phyloP scores from a whole-genome alignment of 2,329 filamentous ascomycete species.

The Ceratocystis huliohia region DNA sequence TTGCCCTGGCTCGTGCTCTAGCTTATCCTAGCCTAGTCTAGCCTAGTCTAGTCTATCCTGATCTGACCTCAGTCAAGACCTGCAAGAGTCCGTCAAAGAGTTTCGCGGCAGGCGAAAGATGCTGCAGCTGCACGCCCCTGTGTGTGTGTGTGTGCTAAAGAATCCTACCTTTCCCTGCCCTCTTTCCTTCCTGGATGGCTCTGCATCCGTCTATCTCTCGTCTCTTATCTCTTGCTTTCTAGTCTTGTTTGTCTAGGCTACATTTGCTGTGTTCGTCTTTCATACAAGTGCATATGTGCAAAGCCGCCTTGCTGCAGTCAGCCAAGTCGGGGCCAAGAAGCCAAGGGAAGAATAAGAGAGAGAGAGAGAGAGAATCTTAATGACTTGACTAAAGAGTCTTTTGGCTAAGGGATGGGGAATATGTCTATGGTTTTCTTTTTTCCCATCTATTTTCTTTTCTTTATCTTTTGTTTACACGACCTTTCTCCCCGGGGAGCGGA shows the following conservation, averaged over 20 bases:
- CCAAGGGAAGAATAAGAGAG: neutral
- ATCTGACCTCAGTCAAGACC: neutral
- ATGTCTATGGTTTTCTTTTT: neutral
- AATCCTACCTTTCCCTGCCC: neutral
- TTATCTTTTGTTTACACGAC: neutral
- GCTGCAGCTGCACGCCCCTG: conserved; percentile 6
- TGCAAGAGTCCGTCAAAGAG: conserved; percentile 2
- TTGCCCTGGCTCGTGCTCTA: neutral
- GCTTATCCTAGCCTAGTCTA: too few species aligned
- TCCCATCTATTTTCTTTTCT: neutral
- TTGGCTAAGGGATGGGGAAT: neutral
- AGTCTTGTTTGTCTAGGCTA: neutral
- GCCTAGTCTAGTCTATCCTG: neutral
- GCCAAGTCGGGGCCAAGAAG: neutral
- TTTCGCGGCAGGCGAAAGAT: neutral
- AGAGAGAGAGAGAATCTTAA: neutral
- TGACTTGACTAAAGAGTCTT: too few species aligned
- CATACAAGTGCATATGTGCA: neutral
- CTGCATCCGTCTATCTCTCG: too few species aligned
- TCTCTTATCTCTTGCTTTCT: too few species aligned
- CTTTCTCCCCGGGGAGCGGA: conserved; percentile 13
- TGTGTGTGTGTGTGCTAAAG: neutral
- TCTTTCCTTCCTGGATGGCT: too few species aligned
- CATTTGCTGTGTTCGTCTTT: neutral
- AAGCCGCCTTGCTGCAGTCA: neutral